Evolutionary conservation across 805 yeast species (phyloP), one percentile per base, ranked within the genome.

Genomic region (Candida silvicultrix): DNA sequence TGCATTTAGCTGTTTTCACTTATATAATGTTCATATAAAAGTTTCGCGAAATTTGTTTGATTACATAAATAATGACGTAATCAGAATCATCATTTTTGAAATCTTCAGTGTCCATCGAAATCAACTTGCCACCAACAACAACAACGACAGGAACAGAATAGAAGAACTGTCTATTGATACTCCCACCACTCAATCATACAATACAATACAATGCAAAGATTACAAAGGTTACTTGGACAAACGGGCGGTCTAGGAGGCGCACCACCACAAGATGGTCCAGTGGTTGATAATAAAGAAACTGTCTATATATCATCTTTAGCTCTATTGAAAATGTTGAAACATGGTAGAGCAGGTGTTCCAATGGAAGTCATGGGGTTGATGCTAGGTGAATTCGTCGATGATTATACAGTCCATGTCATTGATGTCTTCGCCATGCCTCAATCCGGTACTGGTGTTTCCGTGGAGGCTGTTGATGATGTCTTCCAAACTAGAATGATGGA

Each of bases 351-450:
- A 2, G 94, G 95, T 64, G 86, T 81, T 38, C 86, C 86, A n/a
- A 81, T 81, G 86, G 87, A 81, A 62, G 87, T 81, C 16, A 94
- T 94, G 99, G 99, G 99, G 3, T 74, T 94, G 53, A 94, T 94
- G 99, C 76, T 95, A 50, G 99, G 99, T 40, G 97, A 92, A 56
- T 92, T 94, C 68, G 94, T 94, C 23, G 99, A 94, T 65, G 98
- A 94, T 50, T 92, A 85, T 66, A 94, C 99, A 0, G 94, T 94
- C 35, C 95, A 90, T 58, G 99, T 94, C 36, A 89, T 89, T 45
- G 99, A 94, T 63, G 99, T 95, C 43, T 94, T 94, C 74, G 99
- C 99, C 46, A 94, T 94, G 99, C 99, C 99, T 18, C 99, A 94
- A 70, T 81, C 89, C 41, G 95, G 96, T 61, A 94, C 99, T 10